Evolutionary conservation across 345 rosid species (phyloP).

Genomic region (Noccaea bulbosa): DNA sequence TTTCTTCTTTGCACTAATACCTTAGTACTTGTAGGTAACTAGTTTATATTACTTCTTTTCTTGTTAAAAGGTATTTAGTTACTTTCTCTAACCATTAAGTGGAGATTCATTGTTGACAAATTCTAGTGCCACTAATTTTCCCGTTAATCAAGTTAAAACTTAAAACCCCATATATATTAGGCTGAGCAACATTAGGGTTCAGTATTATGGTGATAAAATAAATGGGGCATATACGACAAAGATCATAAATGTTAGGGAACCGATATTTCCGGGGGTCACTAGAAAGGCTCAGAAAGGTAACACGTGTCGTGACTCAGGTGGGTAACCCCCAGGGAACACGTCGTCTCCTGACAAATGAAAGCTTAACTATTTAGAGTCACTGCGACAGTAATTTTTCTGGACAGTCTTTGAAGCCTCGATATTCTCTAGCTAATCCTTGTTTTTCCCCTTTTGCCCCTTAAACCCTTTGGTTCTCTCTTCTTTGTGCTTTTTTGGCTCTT

Average conservation of each 20-base stretch:
- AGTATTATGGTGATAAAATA: background rate
- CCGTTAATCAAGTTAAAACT: background rate
- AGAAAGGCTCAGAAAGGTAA: background rate
- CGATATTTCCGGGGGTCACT: constrained; percentile 39
- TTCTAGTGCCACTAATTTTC: background rate
- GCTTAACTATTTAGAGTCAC: constrained; percentile 22
- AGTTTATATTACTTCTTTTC: too few relatives aligned
- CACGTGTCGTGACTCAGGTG: constrained; percentile 36
- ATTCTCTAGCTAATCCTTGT: constrained; percentile 15
- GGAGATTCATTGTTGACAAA: background rate
- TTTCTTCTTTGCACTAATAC: background rate
- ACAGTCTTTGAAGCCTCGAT: constrained; percentile 23
- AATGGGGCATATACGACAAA: background rate
- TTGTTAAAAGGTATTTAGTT: background rate
- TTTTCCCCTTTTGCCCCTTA: constrained; percentile 17
- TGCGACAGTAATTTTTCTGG: constrained; percentile 5
- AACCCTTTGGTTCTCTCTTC: background rate
- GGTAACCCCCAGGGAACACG: constrained; percentile 27
- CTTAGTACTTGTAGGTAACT: background rate
- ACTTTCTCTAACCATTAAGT: background rate
- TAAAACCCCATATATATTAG: background rate
- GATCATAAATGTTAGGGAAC: constrained; percentile 20
- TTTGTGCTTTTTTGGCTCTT: constrained; percentile 16
- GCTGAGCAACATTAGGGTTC: background rate
- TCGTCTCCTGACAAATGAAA: constrained; percentile 12